Percentiles rank a stretch among this genome's conserved stretches.
Conservation (phyloP, 768 basidiomycete species). For the Termitomyces sp. region DNA sequence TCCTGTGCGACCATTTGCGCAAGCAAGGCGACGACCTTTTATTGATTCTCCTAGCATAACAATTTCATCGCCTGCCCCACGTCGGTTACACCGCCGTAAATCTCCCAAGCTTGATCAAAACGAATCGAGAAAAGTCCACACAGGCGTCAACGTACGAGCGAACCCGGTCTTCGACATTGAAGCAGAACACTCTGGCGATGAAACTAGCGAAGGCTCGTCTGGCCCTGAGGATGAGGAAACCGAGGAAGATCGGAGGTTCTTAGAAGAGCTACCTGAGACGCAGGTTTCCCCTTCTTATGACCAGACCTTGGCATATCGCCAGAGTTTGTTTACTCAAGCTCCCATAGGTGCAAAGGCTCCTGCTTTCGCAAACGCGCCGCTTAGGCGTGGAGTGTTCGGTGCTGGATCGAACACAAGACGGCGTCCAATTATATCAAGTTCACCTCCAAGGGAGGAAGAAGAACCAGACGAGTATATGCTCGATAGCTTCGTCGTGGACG, state of each 20-base stretch:
- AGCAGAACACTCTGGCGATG: slow-evolving; percentile 80
- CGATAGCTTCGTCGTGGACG: slow-evolving; percentile 80
- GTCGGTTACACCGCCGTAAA: slow-evolving; percentile 35
- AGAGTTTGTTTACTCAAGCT: slow-evolving; percentile 71
- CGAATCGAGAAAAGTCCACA: slow-evolving; percentile 10
- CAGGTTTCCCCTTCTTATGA: slow-evolving; percentile 74
- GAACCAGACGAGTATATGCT: slow-evolving; percentile 65
- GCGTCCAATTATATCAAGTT: slow-evolving; percentile 48
- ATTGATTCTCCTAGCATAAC: slow-evolving; percentile 26
- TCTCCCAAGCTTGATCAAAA: slow-evolving; percentile 28
- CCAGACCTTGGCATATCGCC: slow-evolving; percentile 67
- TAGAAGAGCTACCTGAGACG: slow-evolving; percentile 61
- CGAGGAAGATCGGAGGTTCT: slow-evolving; percentile 68
- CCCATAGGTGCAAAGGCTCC: slow-evolving; percentile 45
- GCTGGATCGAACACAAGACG: slow-evolving; percentile 17
- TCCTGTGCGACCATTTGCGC: slow-evolving; percentile 24
- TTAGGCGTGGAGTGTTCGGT: slow-evolving; percentile 44
- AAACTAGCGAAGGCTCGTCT: slow-evolving; percentile 63
- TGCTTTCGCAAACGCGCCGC: slow-evolving; percentile 51
- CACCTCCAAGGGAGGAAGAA: slow-evolving; percentile 51
- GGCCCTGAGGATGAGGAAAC: slow-evolving; percentile 56
- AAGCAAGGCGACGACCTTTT: slow-evolving; percentile 22
- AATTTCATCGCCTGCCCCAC: slow-evolving; percentile 31
- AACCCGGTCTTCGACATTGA: slow-evolving; percentile 61
- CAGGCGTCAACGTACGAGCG: slow-evolving; percentile 10